Evolutionary conservation across 208 protist species (phyloP).

Genomic region (Acanthamoeba culbertsoni): DNA sequence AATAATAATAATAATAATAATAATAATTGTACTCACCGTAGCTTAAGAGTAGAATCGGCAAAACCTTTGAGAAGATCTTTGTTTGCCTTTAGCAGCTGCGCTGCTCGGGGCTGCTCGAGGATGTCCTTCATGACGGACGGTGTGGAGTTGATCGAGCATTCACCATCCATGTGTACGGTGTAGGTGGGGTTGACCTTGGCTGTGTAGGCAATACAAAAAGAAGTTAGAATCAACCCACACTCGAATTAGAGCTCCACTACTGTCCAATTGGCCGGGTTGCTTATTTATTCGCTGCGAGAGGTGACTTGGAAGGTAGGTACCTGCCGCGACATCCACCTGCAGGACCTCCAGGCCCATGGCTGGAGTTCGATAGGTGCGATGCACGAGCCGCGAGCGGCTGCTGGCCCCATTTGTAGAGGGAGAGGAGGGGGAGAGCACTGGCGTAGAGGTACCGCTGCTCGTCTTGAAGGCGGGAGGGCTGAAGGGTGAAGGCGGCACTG

Average conservation of each 20-base stretch:
- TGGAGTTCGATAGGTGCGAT: not conserved
- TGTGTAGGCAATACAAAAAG: not conserved
- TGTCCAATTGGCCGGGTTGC: no score
- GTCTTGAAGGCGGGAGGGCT: not conserved
- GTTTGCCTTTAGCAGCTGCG: not conserved
- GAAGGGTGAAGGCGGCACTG: not conserved
- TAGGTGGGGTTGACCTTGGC: conserved; percentile 49
- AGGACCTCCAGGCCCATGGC: conserved; percentile 24
- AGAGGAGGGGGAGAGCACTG: not conserved
- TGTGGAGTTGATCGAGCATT: conserved; percentile 1
- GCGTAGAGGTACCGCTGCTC: not conserved
- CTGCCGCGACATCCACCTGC: not conserved
- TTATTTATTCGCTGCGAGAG: no score
- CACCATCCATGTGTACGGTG: not conserved
- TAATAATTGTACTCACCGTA: not conserved
- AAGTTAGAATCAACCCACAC: not conserved
- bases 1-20: not conserved
- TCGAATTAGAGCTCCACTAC: no score
- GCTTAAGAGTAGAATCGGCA: not conserved
- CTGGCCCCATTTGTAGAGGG: not conserved
- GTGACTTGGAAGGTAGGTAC: no score
- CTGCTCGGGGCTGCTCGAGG: not conserved
- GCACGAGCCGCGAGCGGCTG: not conserved
- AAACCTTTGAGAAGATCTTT: conserved; percentile 12
- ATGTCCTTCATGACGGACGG: not conserved